Evolutionary conservation across 139 green algal species (phyloP), one percentile per base, ranked within the genome.

Genomic region (Ettlia oleoabundans): DNA sequence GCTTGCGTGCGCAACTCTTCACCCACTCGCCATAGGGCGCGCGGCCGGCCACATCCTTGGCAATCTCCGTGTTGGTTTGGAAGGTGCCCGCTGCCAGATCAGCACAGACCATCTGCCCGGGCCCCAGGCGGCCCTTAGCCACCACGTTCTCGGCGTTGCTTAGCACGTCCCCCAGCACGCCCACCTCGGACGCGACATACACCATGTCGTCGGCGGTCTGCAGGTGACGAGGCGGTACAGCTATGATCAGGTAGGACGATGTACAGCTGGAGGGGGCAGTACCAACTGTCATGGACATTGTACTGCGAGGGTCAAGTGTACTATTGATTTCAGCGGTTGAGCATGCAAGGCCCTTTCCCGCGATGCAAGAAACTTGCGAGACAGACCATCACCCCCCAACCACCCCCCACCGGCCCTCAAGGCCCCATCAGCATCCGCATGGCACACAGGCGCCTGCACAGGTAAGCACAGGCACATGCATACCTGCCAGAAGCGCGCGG

Each of bases 111-210:
- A 98, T 99, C 90, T 99, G 96, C 22, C 97, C 97, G 28, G 97
- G 97, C 19, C 97, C 97, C 82, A 99, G 91, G 40, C 97, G 92
- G 19, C 97, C 97, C 93, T 99, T 98, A 66, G 89, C 84, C 33
- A 96, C 90, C 37, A 98, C 81, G 83, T 98, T 96, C 37, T 68
- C 73, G 0, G 95, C 95, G 78, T 96, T 96, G 82, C 69, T 90
- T 43, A 98, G 90, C 47, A 97, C 93, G 84, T 99, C 95, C 22
- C 90, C 92, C 70, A 98, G 91, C 81, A 98, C 96, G 75, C 95
- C 96, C 35, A 98, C 96, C 92, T 99, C 97, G 7, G 91, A 97
- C 13, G 97, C 97, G 4, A 99, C 93, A 85, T 98, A 99, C 67
- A 99, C 93, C 78, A 95, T 97, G 90, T 94, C 96, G 75, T 99